Percentiles rank a stretch among this genome's conserved stretches.
These are phyloP conservation scores for Termitomyces bulborhizus DNA, from an alignment of 768 basidiomycete genomes.

Conservation along the genomic window DNA sequence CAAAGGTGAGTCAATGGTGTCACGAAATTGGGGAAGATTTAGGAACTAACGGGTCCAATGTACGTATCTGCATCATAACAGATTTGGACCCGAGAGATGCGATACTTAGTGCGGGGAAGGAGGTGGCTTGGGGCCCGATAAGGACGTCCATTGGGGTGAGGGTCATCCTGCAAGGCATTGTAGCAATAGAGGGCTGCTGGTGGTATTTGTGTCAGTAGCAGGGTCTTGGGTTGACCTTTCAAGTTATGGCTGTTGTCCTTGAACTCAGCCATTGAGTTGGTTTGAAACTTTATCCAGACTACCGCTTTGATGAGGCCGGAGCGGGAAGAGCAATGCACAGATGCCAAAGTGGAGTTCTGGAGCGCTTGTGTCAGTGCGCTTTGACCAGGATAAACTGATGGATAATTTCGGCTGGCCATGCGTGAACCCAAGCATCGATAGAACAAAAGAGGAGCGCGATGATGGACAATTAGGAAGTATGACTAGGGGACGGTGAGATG, in stretches of 20 bases:
- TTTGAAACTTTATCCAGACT: neutral
- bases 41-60: neutral
- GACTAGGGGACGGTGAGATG: neutral
- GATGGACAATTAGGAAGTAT: neutral
- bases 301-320: neutral
- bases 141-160: slow-evolving; percentile 6
- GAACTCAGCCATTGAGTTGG: neutral
- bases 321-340: neutral
- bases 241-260: neutral
- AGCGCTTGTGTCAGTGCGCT: neutral
- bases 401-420: neutral
- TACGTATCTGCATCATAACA: slow-evolving; percentile 8
- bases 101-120: slow-evolving; percentile 2
- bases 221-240: neutral
- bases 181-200: neutral
- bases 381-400: neutral
- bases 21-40: neutral
- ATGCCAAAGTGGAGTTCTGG: neutral
- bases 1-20: neutral
- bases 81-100: slow-evolving; percentile 5
- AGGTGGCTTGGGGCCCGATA: neutral
- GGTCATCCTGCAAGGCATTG: slow-evolving; percentile 4
- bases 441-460: neutral
- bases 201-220: neutral
- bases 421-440: neutral